Evolutionary conservation across 192 early-diverging fungal species (phyloP).

Genomic region (Coemansia sp.): DNA sequence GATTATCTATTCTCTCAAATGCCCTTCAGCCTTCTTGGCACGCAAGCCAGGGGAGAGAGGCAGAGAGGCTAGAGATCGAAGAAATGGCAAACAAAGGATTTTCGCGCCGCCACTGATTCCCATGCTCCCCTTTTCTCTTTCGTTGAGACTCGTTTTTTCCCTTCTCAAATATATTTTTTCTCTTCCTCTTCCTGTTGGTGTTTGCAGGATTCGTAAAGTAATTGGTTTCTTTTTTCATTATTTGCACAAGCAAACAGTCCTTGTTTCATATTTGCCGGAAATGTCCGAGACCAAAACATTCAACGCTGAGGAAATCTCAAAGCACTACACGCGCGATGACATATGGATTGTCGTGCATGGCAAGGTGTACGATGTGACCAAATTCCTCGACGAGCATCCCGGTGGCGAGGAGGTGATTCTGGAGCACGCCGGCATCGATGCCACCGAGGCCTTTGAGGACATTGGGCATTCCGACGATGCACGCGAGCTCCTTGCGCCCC

Average conservation of each 20-base stretch:
- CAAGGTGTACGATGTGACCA: conserved; percentile 79
- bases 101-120: background rate
- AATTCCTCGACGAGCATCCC: conserved; percentile 90
- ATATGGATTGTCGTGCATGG: conserved; percentile 79
- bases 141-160: background rate
- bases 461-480: conserved; percentile 98
- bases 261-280: conserved; percentile 9
- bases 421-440: conserved; percentile 87
- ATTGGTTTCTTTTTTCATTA: background rate
- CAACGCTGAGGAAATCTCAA: conserved; percentile 68
- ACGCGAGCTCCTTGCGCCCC: conserved; percentile 73
- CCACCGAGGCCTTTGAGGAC: conserved; percentile 93
- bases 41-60: too few relatives aligned
- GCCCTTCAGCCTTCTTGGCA: too few relatives aligned
- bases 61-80: too few relatives aligned
- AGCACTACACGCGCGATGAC: conserved; percentile 71
- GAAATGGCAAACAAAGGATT: too few relatives aligned
- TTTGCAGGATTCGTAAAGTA: background rate
- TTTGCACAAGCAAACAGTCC: background rate
- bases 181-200: conserved; percentile 16
- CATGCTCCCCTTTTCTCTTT: background rate
- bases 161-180: background rate
- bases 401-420: conserved; percentile 97
- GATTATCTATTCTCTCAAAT: too few relatives aligned
- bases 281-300: conserved; percentile 62